Conservation (phyloP, 1,284 basidiomycete species). For the Microstroma glucosiphilum region DNA sequence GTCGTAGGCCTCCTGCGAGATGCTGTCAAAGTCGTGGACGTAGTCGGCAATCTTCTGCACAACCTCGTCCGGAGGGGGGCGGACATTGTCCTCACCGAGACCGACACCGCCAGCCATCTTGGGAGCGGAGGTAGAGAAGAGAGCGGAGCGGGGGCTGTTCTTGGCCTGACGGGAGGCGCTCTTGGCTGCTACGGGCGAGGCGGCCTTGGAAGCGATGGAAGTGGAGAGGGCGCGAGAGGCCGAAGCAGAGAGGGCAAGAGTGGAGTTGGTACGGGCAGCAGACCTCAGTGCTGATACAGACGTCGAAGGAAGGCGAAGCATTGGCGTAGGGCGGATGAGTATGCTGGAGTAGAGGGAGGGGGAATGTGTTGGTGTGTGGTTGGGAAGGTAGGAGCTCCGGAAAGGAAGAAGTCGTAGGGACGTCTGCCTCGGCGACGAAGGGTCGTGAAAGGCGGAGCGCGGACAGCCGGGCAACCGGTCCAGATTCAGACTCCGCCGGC, state of each 20-base stretch:
- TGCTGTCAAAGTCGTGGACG: slow-evolving; percentile 42
- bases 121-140: slow-evolving; percentile 31
- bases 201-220: slow-evolving; percentile 23
- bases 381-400: too few relatives aligned
- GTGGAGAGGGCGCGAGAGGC: slow-evolving; percentile 32
- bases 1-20: slow-evolving; percentile 45
- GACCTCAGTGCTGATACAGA: background rate
- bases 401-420: too few relatives aligned
- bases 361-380: too few relatives aligned
- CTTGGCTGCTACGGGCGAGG: slow-evolving; percentile 11
- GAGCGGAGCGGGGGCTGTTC: slow-evolving; percentile 8
- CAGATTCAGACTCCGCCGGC: too few relatives aligned
- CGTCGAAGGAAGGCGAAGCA: slow-evolving; percentile 30
- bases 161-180: slow-evolving; percentile 17
- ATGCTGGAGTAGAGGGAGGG: too few relatives aligned
- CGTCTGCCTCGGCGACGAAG: too few relatives aligned
- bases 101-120: slow-evolving; percentile 22
- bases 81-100: slow-evolving; percentile 45
- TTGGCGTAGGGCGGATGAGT: slow-evolving; percentile 1
- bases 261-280: slow-evolving; percentile 23
- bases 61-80: slow-evolving; percentile 41
- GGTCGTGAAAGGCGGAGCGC: too few relatives aligned
- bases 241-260: slow-evolving; percentile 30
- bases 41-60: slow-evolving; percentile 46
- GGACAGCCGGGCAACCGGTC: too few relatives aligned